A percentile compares a stretch with the other conserved stretches of the same genome.
phyloP scores from a whole-genome alignment of 2,329 filamentous ascomycete species.

The Sporothrix protearum region DNA sequence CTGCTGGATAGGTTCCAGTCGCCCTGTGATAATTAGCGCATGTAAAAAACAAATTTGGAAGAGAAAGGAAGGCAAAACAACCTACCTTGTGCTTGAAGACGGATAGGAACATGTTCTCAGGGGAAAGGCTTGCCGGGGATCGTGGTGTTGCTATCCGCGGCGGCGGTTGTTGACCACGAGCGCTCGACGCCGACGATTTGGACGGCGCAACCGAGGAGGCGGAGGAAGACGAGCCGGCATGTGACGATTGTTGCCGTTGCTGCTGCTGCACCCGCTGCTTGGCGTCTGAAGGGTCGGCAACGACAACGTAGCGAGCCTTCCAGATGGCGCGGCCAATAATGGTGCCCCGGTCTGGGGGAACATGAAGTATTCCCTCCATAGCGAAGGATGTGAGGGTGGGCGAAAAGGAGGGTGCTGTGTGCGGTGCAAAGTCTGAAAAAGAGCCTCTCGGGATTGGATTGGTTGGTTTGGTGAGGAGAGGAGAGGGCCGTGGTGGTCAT shows the following conservation, averaged over 20 bases:
- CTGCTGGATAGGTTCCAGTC: slow-evolving; percentile 55
- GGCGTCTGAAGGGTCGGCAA: slow-evolving; percentile 45
- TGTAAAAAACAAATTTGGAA: neutral
- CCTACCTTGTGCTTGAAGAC: slow-evolving; percentile 57
- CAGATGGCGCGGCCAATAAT: slow-evolving; percentile 51
- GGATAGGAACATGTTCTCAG: slow-evolving; percentile 48
- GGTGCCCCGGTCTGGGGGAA: slow-evolving; percentile 50
- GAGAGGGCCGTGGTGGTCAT: slow-evolving; percentile 12
- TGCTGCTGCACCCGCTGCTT: slow-evolving; percentile 22
- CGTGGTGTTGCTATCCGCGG: slow-evolving; percentile 35
- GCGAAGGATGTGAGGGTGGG: neutral
- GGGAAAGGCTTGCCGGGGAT: slow-evolving; percentile 29
- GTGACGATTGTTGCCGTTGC: slow-evolving; percentile 18
- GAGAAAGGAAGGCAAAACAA: neutral
- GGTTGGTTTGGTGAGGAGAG: neutral
- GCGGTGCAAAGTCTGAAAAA: neutral
- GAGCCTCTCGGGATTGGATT: slow-evolving; percentile 10
- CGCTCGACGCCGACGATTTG: slow-evolving; percentile 36
- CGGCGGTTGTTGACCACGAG: slow-evolving; percentile 13
- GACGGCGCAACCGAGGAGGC: slow-evolving; percentile 27
- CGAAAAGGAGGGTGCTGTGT: neutral
- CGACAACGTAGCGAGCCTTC: slow-evolving; percentile 60
- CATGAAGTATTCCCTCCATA: slow-evolving; percentile 52
- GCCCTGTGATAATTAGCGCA: slow-evolving; percentile 38
- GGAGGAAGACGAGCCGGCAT: slow-evolving; percentile 2